These are phyloP conservation scores for Leucoagaricus sp. DNA, from an alignment of 1,284 basidiomycete genomes.

Conservation along the genomic window DNA sequence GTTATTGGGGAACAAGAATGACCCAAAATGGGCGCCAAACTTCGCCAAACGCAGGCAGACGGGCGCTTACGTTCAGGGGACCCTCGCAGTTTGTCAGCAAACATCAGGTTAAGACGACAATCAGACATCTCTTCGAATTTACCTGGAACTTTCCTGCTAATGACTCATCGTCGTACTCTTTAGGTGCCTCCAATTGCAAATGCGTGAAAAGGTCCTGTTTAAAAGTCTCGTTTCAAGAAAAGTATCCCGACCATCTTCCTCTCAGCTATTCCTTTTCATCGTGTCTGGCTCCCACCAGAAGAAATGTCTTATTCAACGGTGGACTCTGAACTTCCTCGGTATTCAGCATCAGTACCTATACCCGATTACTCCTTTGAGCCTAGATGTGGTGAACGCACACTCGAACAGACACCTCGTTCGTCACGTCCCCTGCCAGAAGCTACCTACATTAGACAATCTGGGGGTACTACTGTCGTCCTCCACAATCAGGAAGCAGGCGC, in stretches of 20 bases:
- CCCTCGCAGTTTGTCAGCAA: slow-evolving; percentile 5
- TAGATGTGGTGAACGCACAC: slow-evolving; percentile 35
- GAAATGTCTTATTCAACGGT: slow-evolving; percentile 17
- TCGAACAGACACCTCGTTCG: slow-evolving; percentile 37
- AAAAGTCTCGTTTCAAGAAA: slow-evolving; percentile 3
- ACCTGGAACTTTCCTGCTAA: slow-evolving; percentile 3
- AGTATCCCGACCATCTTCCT: slow-evolving; percentile 4
- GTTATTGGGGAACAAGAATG: no score
- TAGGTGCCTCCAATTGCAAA: neutral
- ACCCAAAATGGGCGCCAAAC: no score
- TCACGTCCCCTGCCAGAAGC: slow-evolving; percentile 28
- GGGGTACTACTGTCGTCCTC: slow-evolving; percentile 36
- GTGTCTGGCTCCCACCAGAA: neutral
- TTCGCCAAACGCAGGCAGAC: no score
- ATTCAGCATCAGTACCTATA: slow-evolving; percentile 37
- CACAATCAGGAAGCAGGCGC: slow-evolving; percentile 39
- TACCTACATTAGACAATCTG: slow-evolving; percentile 34
- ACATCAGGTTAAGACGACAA: slow-evolving; percentile 1
- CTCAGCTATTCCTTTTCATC: neutral
- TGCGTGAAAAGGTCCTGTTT: neutral
- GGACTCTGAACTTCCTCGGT: slow-evolving; percentile 31
- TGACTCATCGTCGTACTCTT: slow-evolving; percentile 6
- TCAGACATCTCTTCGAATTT: neutral
- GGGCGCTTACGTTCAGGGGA: neutral
- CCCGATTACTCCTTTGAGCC: slow-evolving; percentile 42